phyloP scores from a whole-genome alignment of 495 filamentous ascomycete species.

The Beverwykella pulmonaria region DNA sequence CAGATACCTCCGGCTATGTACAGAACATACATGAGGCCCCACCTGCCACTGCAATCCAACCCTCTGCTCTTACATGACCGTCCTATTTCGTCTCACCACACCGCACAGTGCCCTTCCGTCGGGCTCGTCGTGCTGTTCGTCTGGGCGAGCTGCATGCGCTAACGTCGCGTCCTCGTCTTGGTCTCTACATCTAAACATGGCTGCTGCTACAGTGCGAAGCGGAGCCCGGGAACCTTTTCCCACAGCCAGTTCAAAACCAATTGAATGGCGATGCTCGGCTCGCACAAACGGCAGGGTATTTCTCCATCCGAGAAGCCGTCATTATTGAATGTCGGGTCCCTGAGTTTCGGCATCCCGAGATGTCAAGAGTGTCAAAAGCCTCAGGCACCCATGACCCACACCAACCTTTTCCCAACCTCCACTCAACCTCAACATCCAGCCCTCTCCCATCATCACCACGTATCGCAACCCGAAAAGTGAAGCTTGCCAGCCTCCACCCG shows the following conservation, averaged over 20 bases:
- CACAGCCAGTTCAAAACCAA: background rate
- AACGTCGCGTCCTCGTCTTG: background rate
- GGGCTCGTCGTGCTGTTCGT: background rate
- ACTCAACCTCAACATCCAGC: background rate
- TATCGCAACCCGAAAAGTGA: background rate
- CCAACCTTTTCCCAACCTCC: background rate
- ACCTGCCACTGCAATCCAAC: too few species aligned
- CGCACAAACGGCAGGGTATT: too few species aligned
- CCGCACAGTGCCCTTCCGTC: background rate
- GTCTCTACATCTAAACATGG: background rate
- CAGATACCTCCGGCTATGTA: too few species aligned
- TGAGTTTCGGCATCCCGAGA: too few species aligned
- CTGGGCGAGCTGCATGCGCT: constrained; percentile 6
- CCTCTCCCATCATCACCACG: background rate
- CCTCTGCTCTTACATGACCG: background rate
- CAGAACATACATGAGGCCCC: background rate
- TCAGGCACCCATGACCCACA: background rate
- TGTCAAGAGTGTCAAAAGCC: too few species aligned
- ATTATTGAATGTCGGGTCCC: too few species aligned
- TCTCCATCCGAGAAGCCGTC: too few species aligned
- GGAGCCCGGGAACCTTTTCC: background rate
- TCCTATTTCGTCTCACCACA: background rate
- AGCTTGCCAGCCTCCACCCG: background rate
- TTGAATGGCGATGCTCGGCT: too few species aligned
- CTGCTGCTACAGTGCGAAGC: background rate